Evolutionary conservation across 2,329 filamentous ascomycete species (phyloP).

Genomic region (Botryotinia narcissicola): DNA sequence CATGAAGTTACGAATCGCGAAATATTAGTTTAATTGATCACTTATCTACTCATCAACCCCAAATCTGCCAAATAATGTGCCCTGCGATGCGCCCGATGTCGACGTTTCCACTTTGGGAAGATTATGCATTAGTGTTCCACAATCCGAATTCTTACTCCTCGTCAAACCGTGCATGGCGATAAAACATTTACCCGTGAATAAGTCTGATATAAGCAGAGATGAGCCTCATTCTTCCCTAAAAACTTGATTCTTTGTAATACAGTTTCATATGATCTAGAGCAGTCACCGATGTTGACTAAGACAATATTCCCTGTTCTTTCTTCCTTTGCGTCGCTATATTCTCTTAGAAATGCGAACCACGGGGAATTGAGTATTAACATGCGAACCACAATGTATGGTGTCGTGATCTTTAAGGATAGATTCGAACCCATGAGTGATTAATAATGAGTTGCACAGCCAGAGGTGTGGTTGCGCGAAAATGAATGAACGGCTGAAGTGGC

Average conservation of each 20-base stretch:
- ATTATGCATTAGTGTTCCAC: background rate
- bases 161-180: background rate
- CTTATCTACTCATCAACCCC: background rate
- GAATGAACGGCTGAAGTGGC: background rate
- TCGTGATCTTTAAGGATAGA: background rate
- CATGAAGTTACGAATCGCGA: background rate
- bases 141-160: background rate
- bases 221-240: background rate
- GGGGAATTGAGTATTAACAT: accelerated
- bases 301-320: background rate
- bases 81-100: background rate
- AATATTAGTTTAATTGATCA: too few species aligned
- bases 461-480: background rate
- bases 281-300: background rate
- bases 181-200: background rate
- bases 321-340: too few species aligned
- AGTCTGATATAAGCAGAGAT: background rate
- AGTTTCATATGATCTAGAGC: background rate
- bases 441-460: background rate
- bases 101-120: background rate
- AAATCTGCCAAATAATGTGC: background rate
- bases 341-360: background rate
- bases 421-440: background rate
- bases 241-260: background rate
- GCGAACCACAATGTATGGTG: background rate